A percentile compares a stretch with the other conserved stretches of the same genome.
Conservation (phyloP, 2,329 filamentous ascomycete species). For the Exophiala sideris region DNA sequence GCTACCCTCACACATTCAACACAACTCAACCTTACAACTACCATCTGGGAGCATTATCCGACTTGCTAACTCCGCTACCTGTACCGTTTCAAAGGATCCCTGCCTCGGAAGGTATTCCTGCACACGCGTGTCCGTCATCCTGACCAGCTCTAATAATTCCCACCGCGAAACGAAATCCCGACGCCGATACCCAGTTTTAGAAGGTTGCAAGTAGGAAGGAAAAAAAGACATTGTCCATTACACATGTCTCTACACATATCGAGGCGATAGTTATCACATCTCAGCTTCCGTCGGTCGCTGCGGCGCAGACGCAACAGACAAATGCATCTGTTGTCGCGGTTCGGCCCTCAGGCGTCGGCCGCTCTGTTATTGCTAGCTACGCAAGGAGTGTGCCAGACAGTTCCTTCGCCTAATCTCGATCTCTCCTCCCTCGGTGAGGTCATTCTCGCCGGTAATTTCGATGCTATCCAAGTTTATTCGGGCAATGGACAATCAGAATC, state of each 20-base stretch:
- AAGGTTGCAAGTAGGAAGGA: conserved; percentile 4
- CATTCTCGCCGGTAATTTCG: conserved; percentile 83
- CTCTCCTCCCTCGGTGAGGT: conserved; percentile 75
- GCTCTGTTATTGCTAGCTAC: conserved; percentile 18
- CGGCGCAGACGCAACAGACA: conserved; percentile 23
- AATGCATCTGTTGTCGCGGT: conserved; percentile 26
- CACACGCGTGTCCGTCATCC: conserved; percentile 12
- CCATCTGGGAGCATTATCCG: conserved; percentile 7
- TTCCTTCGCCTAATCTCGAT: conserved; percentile 71
- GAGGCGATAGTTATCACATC: conserved; percentile 20
- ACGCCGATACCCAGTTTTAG: conserved; percentile 16
- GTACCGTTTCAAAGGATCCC: conserved; percentile 20
- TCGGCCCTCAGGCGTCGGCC: conserved; percentile 15
- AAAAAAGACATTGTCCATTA: not conserved
- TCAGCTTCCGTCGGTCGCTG: conserved; percentile 16
- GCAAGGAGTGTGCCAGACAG: conserved; percentile 35
- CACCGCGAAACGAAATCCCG: conserved; percentile 5
- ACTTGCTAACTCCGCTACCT: conserved; percentile 2
- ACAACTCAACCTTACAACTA: not conserved
- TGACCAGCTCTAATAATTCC: conserved; percentile 6
- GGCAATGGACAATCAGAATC: conserved; percentile 75
- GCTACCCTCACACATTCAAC: not conserved
- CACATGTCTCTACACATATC: conserved; percentile 22
- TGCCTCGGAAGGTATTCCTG: conserved; percentile 7
- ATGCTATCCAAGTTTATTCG: conserved; percentile 84